Evolutionary conservation across 1,139 yeast genomes (phyloP).

Genomic region (Starmera stellimalicola): DNA sequence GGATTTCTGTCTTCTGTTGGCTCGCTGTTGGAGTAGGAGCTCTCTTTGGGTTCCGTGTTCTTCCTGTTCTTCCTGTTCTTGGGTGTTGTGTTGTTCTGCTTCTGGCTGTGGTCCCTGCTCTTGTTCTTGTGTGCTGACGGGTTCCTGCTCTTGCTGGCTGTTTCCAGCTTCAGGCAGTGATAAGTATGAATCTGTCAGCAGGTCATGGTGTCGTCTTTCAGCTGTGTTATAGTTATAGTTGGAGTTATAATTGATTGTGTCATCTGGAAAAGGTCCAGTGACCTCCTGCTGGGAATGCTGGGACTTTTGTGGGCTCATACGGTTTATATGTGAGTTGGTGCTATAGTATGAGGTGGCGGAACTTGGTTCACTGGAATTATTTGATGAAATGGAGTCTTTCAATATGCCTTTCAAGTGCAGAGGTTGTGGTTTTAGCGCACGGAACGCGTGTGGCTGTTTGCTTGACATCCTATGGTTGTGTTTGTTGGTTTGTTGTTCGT

Average conservation of each 20-base stretch:
- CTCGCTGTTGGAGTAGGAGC: slow-evolving; percentile 10
- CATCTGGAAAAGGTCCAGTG: not conserved
- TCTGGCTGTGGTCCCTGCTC: not conserved
- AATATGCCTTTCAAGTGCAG: not conserved
- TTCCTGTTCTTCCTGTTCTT: not conserved
- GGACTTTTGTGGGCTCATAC: not conserved
- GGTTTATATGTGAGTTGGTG: not conserved
- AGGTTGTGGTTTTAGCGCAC: not conserved
- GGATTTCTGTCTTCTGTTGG: not conserved
- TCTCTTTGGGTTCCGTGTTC: slow-evolving; percentile 5
- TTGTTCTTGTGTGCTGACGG: too few relatives aligned
- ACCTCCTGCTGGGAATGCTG: not conserved
- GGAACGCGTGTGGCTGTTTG: not conserved
- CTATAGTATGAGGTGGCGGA: not conserved
- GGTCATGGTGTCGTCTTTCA: not conserved
- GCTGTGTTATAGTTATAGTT: not conserved
- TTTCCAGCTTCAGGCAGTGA: not conserved
- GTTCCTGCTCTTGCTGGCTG: not conserved
- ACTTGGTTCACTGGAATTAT: not conserved
- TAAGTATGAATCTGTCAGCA: not conserved
- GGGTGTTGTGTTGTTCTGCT: not conserved
- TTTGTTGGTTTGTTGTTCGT: too few relatives aligned
- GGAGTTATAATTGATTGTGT: not conserved
- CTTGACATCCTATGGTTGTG: too few relatives aligned
- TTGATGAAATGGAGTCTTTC: not conserved